Evolutionary conservation across 2,329 filamentous ascomycete species (phyloP).

Genomic region (Botrytis cinerea): DNA sequence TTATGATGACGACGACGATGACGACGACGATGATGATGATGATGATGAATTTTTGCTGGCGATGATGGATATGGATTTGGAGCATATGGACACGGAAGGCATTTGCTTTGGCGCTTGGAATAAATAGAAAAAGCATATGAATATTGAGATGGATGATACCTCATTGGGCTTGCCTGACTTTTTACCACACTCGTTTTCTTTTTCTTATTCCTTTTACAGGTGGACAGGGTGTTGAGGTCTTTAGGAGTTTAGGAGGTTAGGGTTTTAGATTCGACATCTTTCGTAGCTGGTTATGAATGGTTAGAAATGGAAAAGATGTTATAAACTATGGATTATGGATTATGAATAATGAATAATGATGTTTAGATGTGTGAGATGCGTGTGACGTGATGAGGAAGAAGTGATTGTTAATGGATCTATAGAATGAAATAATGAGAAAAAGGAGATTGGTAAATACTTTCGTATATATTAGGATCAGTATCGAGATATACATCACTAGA

Average conservation of each 20-base stretch:
- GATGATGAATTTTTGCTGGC: background rate
- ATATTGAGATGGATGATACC: conserved; percentile 3
- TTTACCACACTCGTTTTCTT: background rate
- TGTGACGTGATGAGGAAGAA: background rate
- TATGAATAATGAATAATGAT: background rate
- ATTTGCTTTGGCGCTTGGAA: conserved; percentile 3
- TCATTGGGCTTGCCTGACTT: background rate
- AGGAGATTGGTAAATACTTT: too few relatives aligned
- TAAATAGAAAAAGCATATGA: background rate
- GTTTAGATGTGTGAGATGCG: background rate
- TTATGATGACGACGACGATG: background rate
- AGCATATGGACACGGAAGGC: background rate
- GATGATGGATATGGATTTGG: background rate
- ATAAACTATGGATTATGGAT: too few relatives aligned
- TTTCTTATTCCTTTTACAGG: background rate
- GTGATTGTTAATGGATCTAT: too few relatives aligned
- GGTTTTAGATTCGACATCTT: background rate
- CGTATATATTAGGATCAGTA: too few relatives aligned
- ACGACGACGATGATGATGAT: background rate
- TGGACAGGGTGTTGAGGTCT: background rate
- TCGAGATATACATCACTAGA: too few relatives aligned
- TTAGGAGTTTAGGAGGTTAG: background rate
- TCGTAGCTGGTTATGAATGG: background rate
- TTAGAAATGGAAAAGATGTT: background rate
- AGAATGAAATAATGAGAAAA: too few relatives aligned